phyloP scores from a whole-genome alignment of 306 rosid species.

The Myrica gale region DNA sequence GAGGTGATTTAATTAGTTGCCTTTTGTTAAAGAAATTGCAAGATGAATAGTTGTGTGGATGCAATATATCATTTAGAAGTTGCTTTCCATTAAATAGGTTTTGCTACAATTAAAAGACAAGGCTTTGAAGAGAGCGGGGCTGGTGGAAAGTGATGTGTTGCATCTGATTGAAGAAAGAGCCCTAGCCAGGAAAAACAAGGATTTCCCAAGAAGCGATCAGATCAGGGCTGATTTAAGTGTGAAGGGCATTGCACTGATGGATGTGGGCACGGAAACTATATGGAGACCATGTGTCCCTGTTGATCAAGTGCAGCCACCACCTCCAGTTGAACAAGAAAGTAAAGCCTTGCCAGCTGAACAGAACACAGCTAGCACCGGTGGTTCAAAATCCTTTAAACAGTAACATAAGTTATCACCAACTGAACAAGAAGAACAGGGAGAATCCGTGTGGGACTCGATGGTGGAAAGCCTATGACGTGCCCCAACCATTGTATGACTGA shows the following conservation, averaged over 20 bases:
- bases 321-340: constrained; percentile 20
- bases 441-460: constrained; percentile 22
- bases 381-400: background rate
- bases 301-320: constrained; percentile 25
- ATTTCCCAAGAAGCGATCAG: constrained; percentile 66
- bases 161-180: constrained; percentile 61
- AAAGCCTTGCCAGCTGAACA: constrained; percentile 5
- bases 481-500: background rate
- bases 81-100: constrained; percentile 47
- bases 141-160: constrained; percentile 66
- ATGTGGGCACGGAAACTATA: constrained; percentile 69
- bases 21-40: background rate
- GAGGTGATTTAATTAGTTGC: constrained; percentile 51
- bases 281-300: constrained; percentile 75
- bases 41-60: constrained; percentile 1
- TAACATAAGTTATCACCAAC: constrained; percentile 11
- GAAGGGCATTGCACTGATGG: constrained; percentile 89
- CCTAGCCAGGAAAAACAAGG: constrained; percentile 75
- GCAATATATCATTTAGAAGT: background rate
- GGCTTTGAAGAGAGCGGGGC: constrained; percentile 75
- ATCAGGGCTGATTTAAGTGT: constrained; percentile 65
- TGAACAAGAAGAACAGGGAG: constrained; percentile 31
- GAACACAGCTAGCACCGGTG: background rate
- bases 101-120: constrained; percentile 73
- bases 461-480: constrained; percentile 13